Evolutionary conservation across 345 rosid species (phyloP).

Genomic region (Dipteronia sinensis): DNA sequence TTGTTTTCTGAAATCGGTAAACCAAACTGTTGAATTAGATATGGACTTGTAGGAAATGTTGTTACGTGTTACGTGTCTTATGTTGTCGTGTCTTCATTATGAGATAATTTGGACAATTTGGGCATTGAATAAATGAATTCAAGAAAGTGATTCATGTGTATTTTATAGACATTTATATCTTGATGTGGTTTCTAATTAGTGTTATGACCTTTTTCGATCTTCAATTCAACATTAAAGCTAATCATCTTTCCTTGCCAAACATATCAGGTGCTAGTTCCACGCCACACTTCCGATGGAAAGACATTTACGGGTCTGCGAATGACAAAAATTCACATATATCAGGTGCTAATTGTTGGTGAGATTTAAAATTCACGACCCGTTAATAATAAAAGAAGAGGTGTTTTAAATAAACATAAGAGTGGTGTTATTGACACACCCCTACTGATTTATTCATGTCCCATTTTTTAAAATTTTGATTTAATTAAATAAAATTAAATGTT

Average conservation of each 20-base stretch:
- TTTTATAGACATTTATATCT: not conserved
- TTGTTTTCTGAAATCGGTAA: slow-evolving; percentile 2
- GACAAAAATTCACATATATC: slow-evolving; percentile 39
- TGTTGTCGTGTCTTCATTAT: not conserved
- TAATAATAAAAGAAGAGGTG: too few relatives aligned
- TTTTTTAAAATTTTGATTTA: too few relatives aligned
- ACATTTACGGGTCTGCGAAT: slow-evolving; percentile 29
- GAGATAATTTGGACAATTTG: not conserved
- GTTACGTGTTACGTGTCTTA: too few relatives aligned
- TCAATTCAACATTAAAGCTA: not conserved
- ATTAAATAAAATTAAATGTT: too few relatives aligned
- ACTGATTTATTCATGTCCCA: too few relatives aligned
- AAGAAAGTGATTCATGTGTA: not conserved
- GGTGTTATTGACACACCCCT: too few relatives aligned
- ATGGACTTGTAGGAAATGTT: not conserved
- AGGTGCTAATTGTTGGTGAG: too few relatives aligned
- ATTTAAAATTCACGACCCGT: too few relatives aligned
- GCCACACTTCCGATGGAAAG: slow-evolving; percentile 56
- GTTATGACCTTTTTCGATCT: not conserved
- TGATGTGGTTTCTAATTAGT: not conserved
- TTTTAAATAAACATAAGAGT: too few relatives aligned
- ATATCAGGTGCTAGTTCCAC: slow-evolving; percentile 52
- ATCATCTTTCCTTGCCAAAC: slow-evolving; percentile 7
- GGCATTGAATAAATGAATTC: not conserved
- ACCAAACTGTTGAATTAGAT: not conserved